Base-by-base conservation (phyloP, 148 eudicot genomes). In the Silene uniflora region DNA sequence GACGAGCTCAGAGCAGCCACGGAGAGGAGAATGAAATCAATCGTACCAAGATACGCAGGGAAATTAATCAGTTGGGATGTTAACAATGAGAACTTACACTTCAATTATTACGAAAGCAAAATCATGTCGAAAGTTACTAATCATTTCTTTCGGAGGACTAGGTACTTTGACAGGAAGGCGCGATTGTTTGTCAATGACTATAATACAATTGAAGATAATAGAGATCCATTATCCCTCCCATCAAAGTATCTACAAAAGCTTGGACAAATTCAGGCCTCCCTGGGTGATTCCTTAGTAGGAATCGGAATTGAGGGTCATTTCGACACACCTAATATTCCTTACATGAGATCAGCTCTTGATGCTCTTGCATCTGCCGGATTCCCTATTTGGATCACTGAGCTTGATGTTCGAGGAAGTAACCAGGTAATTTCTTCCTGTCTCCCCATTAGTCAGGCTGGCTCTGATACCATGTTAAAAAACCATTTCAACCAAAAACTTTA, bases 41-140 rank as follows among this genome's bases (percentile, higher is more conserved):
- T 90, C 0, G 87, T 90, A 13, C 78, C 83, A 4, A 83, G 91
- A 67, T 90, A 90, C 58, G 74, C 80, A 5, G 89, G 87, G 16
- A 80, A 80, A 46, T 39, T 90, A 0, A 81, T 85, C 32, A 82
- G 65, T 39, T 90, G 95, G 95, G 95, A 90, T 78, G 95, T 90
- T 27, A 83, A 84, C 80, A 90, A 90, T 74, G 95, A 90, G 79
- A 87, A 87, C 27, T 47, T 90, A 62, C 95, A 90, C 65, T 78
- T 77, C 66, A 62, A 65, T 19, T 86, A 79, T 66, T 85, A 67
- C 32, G 87, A 84, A 18, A 73, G 73, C 42, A 89, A 81, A 63
- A 75, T 90, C 10, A 88, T 90, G 2, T 72, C 59, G 55, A 78
- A 90, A 66, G 80, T 87, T 24, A 80, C 89, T 2, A 80, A 81